Percentiles rank a stretch among this genome's conserved stretches.
phyloP scores from a whole-genome alignment of 2,329 filamentous ascomycete genomes.

The Penicillium polonicum region DNA sequence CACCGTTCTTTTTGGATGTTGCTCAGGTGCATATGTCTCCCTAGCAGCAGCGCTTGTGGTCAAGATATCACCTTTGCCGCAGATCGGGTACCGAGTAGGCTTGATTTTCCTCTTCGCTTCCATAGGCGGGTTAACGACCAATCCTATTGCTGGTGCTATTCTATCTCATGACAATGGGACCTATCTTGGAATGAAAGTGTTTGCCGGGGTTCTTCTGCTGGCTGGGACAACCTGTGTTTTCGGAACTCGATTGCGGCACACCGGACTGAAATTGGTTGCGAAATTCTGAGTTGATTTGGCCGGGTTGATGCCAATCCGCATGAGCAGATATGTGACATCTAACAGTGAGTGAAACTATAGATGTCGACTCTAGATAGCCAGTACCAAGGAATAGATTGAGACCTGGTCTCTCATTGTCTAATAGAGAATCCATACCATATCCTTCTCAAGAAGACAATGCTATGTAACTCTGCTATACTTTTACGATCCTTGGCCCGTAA shows the following conservation, averaged over 20 bases:
- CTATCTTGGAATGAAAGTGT: constrained; percentile 63
- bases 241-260: background rate
- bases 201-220: constrained; percentile 57
- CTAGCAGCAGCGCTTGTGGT: constrained; percentile 58
- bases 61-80: constrained; percentile 64
- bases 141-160: constrained; percentile 65
- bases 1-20: constrained; percentile 63
- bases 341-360: background rate
- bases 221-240: constrained; percentile 29
- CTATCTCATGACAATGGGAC: constrained; percentile 51
- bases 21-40: constrained; percentile 62
- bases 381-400: background rate
- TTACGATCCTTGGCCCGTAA: background rate
- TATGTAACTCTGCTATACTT: background rate
- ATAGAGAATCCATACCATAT: background rate
- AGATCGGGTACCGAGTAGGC: constrained; percentile 66
- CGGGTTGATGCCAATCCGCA: background rate
- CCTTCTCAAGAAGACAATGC: background rate
- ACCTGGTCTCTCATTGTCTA: background rate
- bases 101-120: constrained; percentile 59
- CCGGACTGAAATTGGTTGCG: background rate
- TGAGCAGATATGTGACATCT: too few species aligned
- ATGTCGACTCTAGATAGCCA: background rate
- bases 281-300: background rate
- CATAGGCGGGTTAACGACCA: constrained; percentile 64